phyloP scores from a whole-genome alignment of 2,329 filamentous ascomycete species.

The Cordyceps cateniannulata region DNA sequence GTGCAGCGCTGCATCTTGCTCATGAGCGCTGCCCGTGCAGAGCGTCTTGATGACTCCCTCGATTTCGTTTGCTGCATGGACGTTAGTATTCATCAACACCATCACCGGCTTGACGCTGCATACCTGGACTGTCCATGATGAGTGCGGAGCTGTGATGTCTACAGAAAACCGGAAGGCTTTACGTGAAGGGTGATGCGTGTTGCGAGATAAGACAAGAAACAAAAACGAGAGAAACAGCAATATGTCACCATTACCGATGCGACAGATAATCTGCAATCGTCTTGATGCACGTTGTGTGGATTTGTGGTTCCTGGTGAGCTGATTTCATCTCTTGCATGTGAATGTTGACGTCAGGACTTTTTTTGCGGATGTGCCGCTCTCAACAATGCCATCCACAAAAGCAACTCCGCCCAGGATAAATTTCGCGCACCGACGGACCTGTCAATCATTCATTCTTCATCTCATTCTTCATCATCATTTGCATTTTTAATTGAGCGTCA shows the following conservation, averaged over 20 bases:
- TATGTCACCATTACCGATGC: background rate
- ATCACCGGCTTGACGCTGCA: background rate
- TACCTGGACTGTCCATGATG: conserved; percentile 39
- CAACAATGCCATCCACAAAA: conserved; percentile 1
- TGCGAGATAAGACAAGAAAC: background rate
- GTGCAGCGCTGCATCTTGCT: conserved; percentile 60
- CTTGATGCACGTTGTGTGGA: background rate
- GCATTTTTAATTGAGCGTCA: conserved; percentile 15
- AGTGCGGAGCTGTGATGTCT: background rate
- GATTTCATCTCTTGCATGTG: conserved; percentile 11
- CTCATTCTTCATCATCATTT: background rate
- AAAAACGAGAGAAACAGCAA: background rate
- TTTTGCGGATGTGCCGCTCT: background rate
- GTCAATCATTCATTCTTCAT: background rate
- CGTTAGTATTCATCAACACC: background rate
- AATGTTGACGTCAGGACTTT: conserved; percentile 22
- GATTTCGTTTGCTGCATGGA: conserved; percentile 40
- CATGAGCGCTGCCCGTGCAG: conserved; percentile 57
- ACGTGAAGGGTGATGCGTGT: background rate
- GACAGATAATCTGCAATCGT: background rate
- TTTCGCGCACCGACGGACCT: background rate
- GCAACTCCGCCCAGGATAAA: background rate
- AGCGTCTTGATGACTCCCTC: conserved; percentile 59
- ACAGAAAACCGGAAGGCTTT: no score
- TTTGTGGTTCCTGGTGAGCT: conserved; percentile 5